Base-by-base conservation (phyloP, 2,329 filamentous ascomycete genomes). In the Dothideomycetes sp. region DNA sequence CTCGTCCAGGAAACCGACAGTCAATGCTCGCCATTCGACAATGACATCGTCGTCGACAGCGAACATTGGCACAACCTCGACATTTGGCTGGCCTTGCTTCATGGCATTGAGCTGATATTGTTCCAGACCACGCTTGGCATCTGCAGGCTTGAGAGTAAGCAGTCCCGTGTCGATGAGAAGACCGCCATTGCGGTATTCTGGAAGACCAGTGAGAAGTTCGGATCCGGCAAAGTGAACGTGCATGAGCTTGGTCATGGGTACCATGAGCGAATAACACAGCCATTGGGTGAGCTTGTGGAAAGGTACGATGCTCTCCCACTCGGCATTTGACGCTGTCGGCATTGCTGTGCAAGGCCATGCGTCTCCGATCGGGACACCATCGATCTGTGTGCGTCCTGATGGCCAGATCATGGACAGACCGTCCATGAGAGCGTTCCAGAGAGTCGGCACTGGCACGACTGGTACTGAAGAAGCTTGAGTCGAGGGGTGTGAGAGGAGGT, bases 211-310 rank as follows among this genome's bases (percentile, higher is more conserved):
- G 49, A 94, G 71, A 5, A 93, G 71, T 77, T 93, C 84, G 2
- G 78, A 76, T 30, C 86, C 85, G 3, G 82, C 78, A 59, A 91
- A 91, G 49, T 86, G 78, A 45, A 93, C 79, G 43, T 82, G 76
- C 52, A 94, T 77, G 16, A 94, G 63, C 49, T 78, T 83, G 42
- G 80, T 76, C 81, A 94, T 93, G 0, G 87, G 87, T 17, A 87
- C 81, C 84, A 93, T 93, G 42, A 95, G 74, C 2, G 86, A 94
- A 64, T 94, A 94, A 35, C 83, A 85, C 42, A 95, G 79, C 88
- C 88, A 95, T 61, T 94, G 87, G 0, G 87, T 93, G 24, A 94
- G 73, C 64, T 94, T 94, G 68, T 95, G 88, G 67, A 94, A 94
- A 0, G 87, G 87, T 9, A 89, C 76, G 53, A 93, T 89, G 51